phyloP scores from a whole-genome alignment of 1,284 basidiomycete species.

The Ganoderma multipileum region DNA sequence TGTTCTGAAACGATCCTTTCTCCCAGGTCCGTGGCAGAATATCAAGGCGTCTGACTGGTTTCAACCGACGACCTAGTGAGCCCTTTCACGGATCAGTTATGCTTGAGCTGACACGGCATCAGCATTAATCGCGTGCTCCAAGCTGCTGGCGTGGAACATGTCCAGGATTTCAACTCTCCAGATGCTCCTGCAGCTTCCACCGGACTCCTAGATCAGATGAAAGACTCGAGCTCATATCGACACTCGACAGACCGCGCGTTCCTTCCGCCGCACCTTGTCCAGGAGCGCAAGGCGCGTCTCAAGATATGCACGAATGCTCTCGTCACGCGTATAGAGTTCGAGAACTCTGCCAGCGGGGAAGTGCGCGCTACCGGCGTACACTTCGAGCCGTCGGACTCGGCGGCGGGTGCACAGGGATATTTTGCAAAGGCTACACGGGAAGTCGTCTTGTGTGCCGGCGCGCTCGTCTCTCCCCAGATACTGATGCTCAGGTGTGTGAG shows the following conservation, averaged over 20 bases:
- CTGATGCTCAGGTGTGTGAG: constrained; percentile 41
- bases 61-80: background rate
- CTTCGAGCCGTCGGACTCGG: constrained; percentile 17
- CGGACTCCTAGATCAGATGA: constrained; percentile 33
- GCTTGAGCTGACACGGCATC: background rate
- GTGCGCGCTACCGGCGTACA: constrained; percentile 24
- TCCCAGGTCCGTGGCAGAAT: constrained; percentile 2
- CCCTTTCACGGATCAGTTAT: background rate
- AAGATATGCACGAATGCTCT: constrained; percentile 39
- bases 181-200: constrained; percentile 31
- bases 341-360: background rate
- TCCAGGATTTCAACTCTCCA: constrained; percentile 39
- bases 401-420: constrained; percentile 11
- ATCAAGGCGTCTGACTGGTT: background rate
- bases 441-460: constrained; percentile 42
- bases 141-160: constrained; percentile 32
- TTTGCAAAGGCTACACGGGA: constrained; percentile 36
- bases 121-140: constrained; percentile 28
- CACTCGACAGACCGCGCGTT: constrained; percentile 39
- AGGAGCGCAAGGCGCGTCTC: constrained; percentile 26
- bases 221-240: constrained; percentile 32
- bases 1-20: background rate
- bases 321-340: constrained; percentile 30
- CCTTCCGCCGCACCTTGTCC: constrained; percentile 33
- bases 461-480: constrained; percentile 42